Base-by-base conservation (phyloP, 257 asterid genomes). In the Solanum medicagineum region DNA sequence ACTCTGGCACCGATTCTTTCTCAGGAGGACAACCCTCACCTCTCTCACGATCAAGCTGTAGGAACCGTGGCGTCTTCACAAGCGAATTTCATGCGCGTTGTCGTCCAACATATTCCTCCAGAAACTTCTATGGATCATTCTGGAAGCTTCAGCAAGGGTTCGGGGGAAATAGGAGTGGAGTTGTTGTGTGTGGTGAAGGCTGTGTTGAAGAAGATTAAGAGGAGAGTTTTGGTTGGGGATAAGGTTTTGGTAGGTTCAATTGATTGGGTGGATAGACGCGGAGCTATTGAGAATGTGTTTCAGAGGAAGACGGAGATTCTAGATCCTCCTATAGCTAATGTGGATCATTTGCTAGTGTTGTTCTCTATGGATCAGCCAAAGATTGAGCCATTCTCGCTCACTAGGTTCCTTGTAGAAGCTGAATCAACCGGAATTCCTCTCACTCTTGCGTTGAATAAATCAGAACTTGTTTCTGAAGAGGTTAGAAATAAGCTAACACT, bases 61-160 rank as follows among this genome's bases (percentile, higher is more conserved):
- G 98, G 99, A n/a, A 91, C 89, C 2, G 99, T 96, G 1, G 92
- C 94, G 8, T 89, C 98, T 10, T 85, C 99, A 49, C 99, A 96
- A 63, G 99, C 99, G 51, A 96, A 96, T 91, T 95, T 96, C 88
- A 96, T 95, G 99, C 98, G 98, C 71, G 99, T 96, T 2, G 91
- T 95, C 17, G 95, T 96, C 56, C 91, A 91, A 84, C 89, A 92
- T 7, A 59, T 88, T 70, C 90, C 91, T 68, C 54, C 86, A 5
- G 85, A 86, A 86, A 65, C 22, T 71, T 65, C 51, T 66, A 36
- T 44, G 47, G 81, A 51, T 68, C 44, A 65, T 80, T 80, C 81
- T 63, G 44, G 71, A 80, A 68, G 86, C 45, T 65, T n/a, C 24
- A 14, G 13, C 8, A 42, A 85, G 47, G 60, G 32, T 80, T 54